These are phyloP conservation scores for Moniliella sp. DNA, from an alignment of 1,284 basidiomycete species.

Conservation along the genomic window DNA sequence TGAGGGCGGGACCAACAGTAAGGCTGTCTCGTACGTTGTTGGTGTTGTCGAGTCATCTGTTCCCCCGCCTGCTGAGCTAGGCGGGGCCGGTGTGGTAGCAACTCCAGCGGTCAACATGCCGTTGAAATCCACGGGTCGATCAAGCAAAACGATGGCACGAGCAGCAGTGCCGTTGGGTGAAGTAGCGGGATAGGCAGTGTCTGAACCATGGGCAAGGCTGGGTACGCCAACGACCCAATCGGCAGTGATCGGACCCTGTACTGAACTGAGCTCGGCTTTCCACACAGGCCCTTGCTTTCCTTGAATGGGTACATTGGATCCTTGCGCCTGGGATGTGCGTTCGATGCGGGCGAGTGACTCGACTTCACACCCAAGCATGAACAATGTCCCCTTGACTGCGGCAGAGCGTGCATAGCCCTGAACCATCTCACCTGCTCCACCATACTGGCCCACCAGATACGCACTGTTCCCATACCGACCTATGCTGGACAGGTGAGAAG, in stretches of 20 bases:
- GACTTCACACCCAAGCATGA: conserved; percentile 12
- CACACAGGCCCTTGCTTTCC: neutral
- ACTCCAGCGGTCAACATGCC: neutral
- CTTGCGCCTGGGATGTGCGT: neutral
- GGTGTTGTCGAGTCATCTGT: neutral
- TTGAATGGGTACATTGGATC: neutral
- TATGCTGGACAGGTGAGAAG: conserved; percentile 49
- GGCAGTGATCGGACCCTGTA: conserved; percentile 35
- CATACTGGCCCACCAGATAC: conserved; percentile 81
- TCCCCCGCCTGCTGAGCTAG: neutral
- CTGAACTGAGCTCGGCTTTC: neutral
- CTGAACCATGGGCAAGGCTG: conserved; percentile 1
- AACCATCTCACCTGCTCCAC: conserved; percentile 40
- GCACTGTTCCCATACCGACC: conserved; percentile 74
- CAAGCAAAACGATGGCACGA: conserved; percentile 8
- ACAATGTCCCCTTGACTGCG: conserved; percentile 20
- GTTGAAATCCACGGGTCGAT: neutral
- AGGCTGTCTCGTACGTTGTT: conserved; percentile 42
- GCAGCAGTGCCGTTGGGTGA: too few species aligned
- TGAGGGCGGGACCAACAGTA: conserved; percentile 63
- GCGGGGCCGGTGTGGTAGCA: neutral
- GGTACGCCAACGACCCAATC: neutral
- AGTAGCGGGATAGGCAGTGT: too few species aligned
- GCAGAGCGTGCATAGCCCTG: conserved; percentile 25
- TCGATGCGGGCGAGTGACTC: neutral